Percentiles rank a stretch among this genome's conserved stretches.
phyloP scores from a whole-genome alignment of 2,329 filamentous ascomycete species.

The Purpureocillium lavendulum region DNA sequence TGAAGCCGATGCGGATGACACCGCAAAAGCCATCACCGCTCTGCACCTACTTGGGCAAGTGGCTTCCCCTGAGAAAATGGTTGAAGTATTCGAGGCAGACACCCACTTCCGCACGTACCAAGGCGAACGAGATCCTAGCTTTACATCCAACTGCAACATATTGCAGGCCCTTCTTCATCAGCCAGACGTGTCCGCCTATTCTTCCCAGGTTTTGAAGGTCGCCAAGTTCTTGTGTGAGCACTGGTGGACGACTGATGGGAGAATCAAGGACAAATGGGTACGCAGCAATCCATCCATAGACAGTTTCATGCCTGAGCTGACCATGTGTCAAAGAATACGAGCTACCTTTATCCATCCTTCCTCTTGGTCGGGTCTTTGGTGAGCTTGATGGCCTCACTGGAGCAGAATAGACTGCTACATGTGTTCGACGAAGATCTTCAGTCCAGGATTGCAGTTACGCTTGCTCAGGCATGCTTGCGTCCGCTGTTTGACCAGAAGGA shows the following conservation, averaged over 20 bases:
- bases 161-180: slow-evolving; percentile 6
- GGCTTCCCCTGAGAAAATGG: neutral
- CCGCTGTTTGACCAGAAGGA: slow-evolving; percentile 5
- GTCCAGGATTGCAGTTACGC: slow-evolving; percentile 2
- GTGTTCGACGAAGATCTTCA: slow-evolving; percentile 2
- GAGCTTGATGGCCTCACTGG: slow-evolving; percentile 1
- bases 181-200: neutral
- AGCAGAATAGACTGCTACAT: slow-evolving; percentile 1
- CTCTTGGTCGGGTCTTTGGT: slow-evolving; percentile 6
- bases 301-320: neutral
- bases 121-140: slow-evolving; percentile 4
- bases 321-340: slow-evolving; percentile 2
- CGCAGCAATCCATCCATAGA: neutral
- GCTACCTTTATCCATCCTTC: slow-evolving; percentile 8
- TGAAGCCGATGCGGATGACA: slow-evolving; percentile 10
- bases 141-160: slow-evolving; percentile 10
- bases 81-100: slow-evolving; percentile 6
- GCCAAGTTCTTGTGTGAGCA: slow-evolving; percentile 6
- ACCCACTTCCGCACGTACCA: slow-evolving; percentile 8
- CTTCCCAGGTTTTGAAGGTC: slow-evolving; percentile 7
- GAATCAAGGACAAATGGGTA: slow-evolving; percentile 11
- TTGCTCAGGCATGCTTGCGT: slow-evolving; percentile 7
- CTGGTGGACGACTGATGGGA: slow-evolving; percentile 7
- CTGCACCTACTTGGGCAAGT: slow-evolving; percentile 4
- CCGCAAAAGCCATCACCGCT: slow-evolving; percentile 6